Base-by-base conservation (phyloP, 208 protist species). In the Novymonas esmeraldas region DNA sequence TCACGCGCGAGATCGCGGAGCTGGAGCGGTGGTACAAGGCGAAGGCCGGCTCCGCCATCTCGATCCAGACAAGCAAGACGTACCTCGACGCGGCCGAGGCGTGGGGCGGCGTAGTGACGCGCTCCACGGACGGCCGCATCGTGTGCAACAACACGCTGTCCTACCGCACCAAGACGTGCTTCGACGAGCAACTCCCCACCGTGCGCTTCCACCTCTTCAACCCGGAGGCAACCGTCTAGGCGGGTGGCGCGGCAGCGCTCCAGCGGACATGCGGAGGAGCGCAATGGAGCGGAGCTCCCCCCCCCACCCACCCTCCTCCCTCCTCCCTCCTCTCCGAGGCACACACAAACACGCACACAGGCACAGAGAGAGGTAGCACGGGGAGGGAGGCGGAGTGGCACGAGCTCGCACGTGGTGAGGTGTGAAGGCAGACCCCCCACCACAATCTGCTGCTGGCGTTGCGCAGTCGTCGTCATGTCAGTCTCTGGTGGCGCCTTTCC, bases 141-240 rank as follows among this genome's bases (percentile, higher is more conserved):
- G 78, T 89, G 29, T 97, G 93, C 76, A 90, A 96, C 71, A 96
- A 91, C 75, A 95, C 93, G 38, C 79, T 95, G 24, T 82, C 84
- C 24, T 88, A 94, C 80, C 82, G 93, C 59, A 82, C 90, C 55
- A 81, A 84, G 61, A 93, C 82, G 26, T 93, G 88, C 76, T 90
- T 97, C 57, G 78, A 84, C 11, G 90, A 97, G 73, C 88, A 94
- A 61, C 89, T 95, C n/a, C 92, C 92, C 24, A 87, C 85, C n/a
- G 78, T 96, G 20, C 89, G 92, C 56, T 94, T 88, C 70, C 81
- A 92, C 61, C 81, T 95, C 60, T 95, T 95, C 59, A 92, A 93
- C 68, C 65, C 87, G 0, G 81, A 92, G 41, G 81, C 79, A 6
- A 49, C 71, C 13, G 36, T 65, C 24, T 78, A 77, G 81, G n/a